Evolutionary conservation across 169 alveolate species (phyloP).

Genomic region (Plasmodium ovale): DNA sequence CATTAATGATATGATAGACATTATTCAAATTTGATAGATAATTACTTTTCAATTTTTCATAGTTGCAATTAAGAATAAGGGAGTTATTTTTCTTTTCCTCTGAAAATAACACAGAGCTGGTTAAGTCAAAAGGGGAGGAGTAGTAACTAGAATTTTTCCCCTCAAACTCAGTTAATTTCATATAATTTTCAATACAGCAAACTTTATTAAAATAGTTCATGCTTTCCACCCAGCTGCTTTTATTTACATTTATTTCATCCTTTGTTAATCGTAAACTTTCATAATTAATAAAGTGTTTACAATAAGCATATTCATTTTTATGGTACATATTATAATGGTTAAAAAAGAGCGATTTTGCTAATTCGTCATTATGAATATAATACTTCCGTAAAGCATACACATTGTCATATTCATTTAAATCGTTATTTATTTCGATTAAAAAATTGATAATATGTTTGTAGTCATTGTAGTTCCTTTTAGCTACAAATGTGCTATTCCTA

Average conservation of each 20-base stretch:
- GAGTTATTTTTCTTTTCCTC: slow-evolving; percentile 13
- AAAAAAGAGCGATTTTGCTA: slow-evolving; percentile 29
- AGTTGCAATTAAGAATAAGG: slow-evolving; percentile 25
- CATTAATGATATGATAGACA: slow-evolving; percentile 40
- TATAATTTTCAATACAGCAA: slow-evolving; percentile 29
- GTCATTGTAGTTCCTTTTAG: background rate
- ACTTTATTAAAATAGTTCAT: slow-evolving; percentile 49
- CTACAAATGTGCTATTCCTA: background rate
- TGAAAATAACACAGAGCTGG: background rate
- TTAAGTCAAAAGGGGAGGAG: background rate
- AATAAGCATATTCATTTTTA: slow-evolving; percentile 34
- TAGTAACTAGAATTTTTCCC: background rate
- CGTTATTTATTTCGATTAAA: slow-evolving; percentile 42
- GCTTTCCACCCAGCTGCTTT: slow-evolving; percentile 33
- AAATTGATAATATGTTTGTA: slow-evolving; percentile 37
- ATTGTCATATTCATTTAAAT: slow-evolving; percentile 47
- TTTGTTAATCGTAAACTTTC: slow-evolving; percentile 39
- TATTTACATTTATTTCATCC: slow-evolving; percentile 53
- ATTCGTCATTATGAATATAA: slow-evolving; percentile 18
- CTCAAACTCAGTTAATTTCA: slow-evolving; percentile 17
- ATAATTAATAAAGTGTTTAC: slow-evolving; percentile 24
- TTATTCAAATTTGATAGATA: slow-evolving; percentile 40
- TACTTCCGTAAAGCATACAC: slow-evolving; percentile 35
- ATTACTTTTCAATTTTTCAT: slow-evolving; percentile 13
- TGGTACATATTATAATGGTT: slow-evolving; percentile 37